Conservation (phyloP, 2,329 filamentous ascomycete species). For the Aspergillus aculeatinus region DNA sequence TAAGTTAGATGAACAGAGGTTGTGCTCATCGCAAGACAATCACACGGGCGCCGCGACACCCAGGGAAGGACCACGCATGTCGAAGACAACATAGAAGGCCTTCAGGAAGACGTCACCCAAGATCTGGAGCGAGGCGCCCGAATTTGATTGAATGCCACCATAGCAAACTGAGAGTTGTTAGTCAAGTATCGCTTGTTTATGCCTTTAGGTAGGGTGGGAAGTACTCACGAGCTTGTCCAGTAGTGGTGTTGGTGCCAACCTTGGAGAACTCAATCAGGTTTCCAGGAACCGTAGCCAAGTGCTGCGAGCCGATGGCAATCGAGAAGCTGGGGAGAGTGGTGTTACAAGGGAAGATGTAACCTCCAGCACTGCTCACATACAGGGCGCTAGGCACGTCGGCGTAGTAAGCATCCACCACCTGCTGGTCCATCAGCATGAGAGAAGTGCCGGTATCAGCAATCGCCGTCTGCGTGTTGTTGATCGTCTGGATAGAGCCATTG, state of each 20-base stretch:
- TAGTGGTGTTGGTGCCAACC: conserved; percentile 46
- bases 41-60: conserved; percentile 50
- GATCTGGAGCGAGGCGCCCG: conserved; percentile 56
- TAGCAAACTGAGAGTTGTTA: conserved; percentile 49
- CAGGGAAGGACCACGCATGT: conserved; percentile 49
- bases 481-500: conserved; percentile 37
- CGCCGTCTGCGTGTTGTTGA: conserved; percentile 40
- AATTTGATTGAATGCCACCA: conserved; percentile 60
- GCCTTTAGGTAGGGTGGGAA: neutral
- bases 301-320: conserved; percentile 53
- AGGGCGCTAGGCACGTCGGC: conserved; percentile 52
- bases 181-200: conserved; percentile 1
- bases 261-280: conserved; percentile 57
- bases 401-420: conserved; percentile 63
- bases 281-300: conserved; percentile 56
- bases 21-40: neutral
- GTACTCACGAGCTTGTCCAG: conserved; percentile 40
- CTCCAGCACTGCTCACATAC: conserved; percentile 44
- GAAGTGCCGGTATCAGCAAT: conserved; percentile 70
- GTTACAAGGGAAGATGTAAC: conserved; percentile 60
- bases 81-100: conserved; percentile 61
- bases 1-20: neutral
- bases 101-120: conserved; percentile 63
- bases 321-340: conserved; percentile 54
- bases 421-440: conserved; percentile 60